Evolutionary conservation across 139 green algal species (phyloP), one percentile per base, ranked within the genome.

Genomic region (Dunaliella sp.): DNA sequence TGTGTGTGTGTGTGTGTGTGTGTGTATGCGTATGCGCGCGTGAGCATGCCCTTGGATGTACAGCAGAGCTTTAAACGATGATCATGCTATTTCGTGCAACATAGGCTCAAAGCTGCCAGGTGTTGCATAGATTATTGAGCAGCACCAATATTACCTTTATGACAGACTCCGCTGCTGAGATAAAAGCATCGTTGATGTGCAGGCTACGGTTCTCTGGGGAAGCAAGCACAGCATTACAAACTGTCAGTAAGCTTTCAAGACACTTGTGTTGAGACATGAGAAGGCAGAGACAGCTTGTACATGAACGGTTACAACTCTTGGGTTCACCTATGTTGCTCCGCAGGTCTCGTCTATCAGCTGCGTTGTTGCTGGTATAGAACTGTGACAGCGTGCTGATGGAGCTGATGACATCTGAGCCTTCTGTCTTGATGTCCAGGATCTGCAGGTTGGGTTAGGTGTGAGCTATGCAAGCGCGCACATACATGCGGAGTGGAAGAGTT

Each of bases 341-440:
- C 37, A 88, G 81, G 0, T 80, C 86, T 21, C 89, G 85, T 1
- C 87, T 75, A 12, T 84, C 84, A 33, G 83, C 86, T 38, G 84
- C 83, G 1, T 81, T 87, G 87, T 98, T 98, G 32, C 97, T 94
- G 16, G 31, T 2, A 77, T 97, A 98, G 80, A 98, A 94, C 0
- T 35, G 36, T 0, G 95, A 98, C 16, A 99, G 88, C 0, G 94
- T 94, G 32, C 82, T 77, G 1, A 99, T 89, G 0, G 94, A 93
- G 21, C 84, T 89, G 1, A 97, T 86, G 0, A 98, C 35, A 83
- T 99, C 96, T 1, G 94, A 92, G 0, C 93, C 90, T 80, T 99
- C 96, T 1, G 95, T 97, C 33, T 93, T 93, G 0, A 94, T 97
- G 2, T 98, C 96, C 33, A 98, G 89, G 21, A 97, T 93, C 95